Evolutionary conservation across 148 eudicot genomes (phyloP).

Genomic region (Pharnaceum exiguum): DNA sequence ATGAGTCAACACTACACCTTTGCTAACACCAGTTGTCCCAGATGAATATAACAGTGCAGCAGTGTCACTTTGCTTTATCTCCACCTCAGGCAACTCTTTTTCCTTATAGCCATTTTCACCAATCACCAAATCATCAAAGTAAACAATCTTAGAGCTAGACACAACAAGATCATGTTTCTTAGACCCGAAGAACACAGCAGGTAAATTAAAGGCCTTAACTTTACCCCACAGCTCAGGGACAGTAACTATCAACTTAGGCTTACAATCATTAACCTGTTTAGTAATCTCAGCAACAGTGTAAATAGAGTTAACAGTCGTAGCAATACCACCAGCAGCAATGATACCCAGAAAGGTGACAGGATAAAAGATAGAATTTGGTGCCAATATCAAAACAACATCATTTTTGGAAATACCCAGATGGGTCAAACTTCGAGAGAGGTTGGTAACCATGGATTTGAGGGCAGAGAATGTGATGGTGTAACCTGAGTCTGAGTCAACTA

Average conservation of each 20-base stretch:
- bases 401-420: conserved; percentile 45
- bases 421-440: conserved; percentile 40
- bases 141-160: conserved; percentile 20
- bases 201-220: conserved; percentile 39
- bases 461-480: conserved; percentile 38
- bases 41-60: conserved; percentile 68
- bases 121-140: conserved; percentile 39
- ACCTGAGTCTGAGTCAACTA: conserved; percentile 53
- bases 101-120: conserved; percentile 25
- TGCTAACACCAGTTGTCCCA: conserved; percentile 68
- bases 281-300: conserved; percentile 49
- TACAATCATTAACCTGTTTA: conserved; percentile 55
- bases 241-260: conserved; percentile 48
- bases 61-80: conserved; percentile 40
- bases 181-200: conserved; percentile 40
- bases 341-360: conserved; percentile 46
- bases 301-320: conserved; percentile 54
- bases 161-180: background rate
- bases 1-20: conserved; percentile 68
- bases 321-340: conserved; percentile 59
- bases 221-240: conserved; percentile 43
- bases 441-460: conserved; percentile 45
- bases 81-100: conserved; percentile 29
- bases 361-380: conserved; percentile 63
- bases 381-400: conserved; percentile 54